These are phyloP conservation scores for Trichosporon ovoides DNA, from an alignment of 1,284 basidiomycete species.

Conservation along the genomic window DNA sequence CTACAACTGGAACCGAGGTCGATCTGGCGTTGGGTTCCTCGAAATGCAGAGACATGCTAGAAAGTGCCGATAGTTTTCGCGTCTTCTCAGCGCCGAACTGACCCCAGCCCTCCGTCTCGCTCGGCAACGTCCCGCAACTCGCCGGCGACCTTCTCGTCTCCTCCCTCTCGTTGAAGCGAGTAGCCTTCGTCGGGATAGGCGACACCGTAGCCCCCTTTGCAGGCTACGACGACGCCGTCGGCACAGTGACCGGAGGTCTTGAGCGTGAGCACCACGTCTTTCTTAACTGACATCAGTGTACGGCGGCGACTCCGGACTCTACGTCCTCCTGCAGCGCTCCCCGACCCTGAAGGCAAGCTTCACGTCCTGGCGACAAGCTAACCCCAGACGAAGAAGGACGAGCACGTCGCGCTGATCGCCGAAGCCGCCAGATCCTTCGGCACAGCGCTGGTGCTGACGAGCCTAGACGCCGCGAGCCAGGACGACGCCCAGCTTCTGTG, in stretches of 20 bases:
- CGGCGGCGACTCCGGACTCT: slow-evolving; percentile 5
- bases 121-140: slow-evolving; percentile 71
- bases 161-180: slow-evolving; percentile 57
- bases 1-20: too few species aligned
- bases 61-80: too few species aligned
- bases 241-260: slow-evolving; percentile 63
- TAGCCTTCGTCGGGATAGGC: slow-evolving; percentile 59
- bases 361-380: too few species aligned
- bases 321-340: slow-evolving; percentile 57
- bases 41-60: too few species aligned
- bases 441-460: slow-evolving; percentile 61
- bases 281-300: slow-evolving; percentile 13
- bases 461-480: slow-evolving; percentile 66
- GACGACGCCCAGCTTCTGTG: slow-evolving; percentile 70
- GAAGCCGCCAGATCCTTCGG: slow-evolving; percentile 55
- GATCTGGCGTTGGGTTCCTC: too few species aligned
- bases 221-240: slow-evolving; percentile 60
- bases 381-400: slow-evolving; percentile 60
- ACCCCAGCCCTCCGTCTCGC: slow-evolving; percentile 67
- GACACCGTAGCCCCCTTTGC: slow-evolving; percentile 62
- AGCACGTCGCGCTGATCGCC: slow-evolving; percentile 58
- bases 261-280: slow-evolving; percentile 58
- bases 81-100: too few species aligned
- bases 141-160: slow-evolving; percentile 68
- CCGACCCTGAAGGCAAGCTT: slow-evolving; percentile 62